Conservation (phyloP, 208 protist species). For the Wallacemonas sp. region DNA sequence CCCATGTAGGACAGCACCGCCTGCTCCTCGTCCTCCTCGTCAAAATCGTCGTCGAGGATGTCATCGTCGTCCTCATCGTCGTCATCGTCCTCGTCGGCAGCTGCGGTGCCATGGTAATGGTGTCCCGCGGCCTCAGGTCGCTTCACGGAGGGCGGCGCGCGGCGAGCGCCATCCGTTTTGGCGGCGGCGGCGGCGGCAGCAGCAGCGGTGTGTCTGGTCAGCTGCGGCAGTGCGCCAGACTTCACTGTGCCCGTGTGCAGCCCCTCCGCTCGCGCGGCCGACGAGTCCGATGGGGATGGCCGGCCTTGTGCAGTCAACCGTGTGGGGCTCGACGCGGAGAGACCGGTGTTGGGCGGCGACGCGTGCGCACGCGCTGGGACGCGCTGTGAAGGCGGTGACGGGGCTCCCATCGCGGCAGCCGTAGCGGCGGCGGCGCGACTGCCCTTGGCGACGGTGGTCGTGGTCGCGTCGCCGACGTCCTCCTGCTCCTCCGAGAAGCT, state of each 20-base stretch:
- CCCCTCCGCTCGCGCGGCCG: neutral
- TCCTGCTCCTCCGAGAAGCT: constrained; percentile 49
- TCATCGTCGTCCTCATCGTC: constrained; percentile 14
- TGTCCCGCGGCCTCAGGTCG: too few species aligned
- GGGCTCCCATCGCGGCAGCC: too few species aligned
- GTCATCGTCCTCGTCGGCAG: constrained; percentile 9
- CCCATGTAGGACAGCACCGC: constrained; percentile 62
- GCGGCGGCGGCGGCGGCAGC: neutral
- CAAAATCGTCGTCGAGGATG: constrained; percentile 11
- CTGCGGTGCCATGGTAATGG: too few species aligned
- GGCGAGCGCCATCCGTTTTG: too few species aligned
- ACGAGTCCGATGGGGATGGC: too few species aligned
- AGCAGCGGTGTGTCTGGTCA: neutral
- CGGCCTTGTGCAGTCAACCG: too few species aligned
- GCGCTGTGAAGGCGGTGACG: too few species aligned
- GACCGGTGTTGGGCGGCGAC: too few species aligned
- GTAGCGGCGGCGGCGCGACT: too few species aligned
- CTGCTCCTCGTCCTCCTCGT: constrained; percentile 68
- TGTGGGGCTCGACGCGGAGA: too few species aligned
- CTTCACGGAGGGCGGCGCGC: too few species aligned
- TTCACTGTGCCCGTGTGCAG: neutral
- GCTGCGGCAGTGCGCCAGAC: neutral
- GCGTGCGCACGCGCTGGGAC: too few species aligned
- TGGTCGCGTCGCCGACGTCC: constrained; percentile 14
- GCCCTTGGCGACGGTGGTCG: neutral